Evolutionary conservation across 176 grass and related monocot species (phyloP), one percentile per base, ranked within the genome.

Genomic region (Avena eriantha): DNA sequence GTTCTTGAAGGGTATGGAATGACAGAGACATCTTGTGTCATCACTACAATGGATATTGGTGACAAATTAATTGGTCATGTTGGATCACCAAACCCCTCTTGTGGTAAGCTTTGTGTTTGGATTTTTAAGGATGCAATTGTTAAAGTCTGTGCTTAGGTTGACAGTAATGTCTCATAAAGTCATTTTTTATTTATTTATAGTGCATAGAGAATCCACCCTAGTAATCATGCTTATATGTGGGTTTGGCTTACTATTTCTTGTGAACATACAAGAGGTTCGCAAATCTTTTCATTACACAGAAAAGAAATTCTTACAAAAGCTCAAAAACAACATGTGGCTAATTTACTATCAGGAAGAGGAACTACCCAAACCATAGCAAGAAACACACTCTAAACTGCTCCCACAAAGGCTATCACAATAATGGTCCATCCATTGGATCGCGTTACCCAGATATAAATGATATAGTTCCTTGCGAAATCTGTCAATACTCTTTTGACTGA

Each of bases 1-100:
- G 75, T 98, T 91, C 19, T 95, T 83, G 93, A 98, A 92, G 93
- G 96, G 4, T 95, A 98, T 91, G 96, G 93, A 86, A 98, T 98
- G 96, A 98, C 96, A 54, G 96, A 95, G 90, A 95, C 96, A 92
- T 92, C 96, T 79, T 98, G 93, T 95, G 66, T 98, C 86, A 94
- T 98, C 51, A 77, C 63, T 82, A 56, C 75, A 65, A 98, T 95
- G 96, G 82, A 92, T 73, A 29, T 72, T 48, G 92, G 84, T 82
- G 96, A 98, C 67, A 93, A 33, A 23, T 79, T 82, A 78, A 94
- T 89, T 78, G 97, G 94, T 80, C 94, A 99, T 91, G 97, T 99
- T 83, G 97, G 97, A 53, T 91, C 97, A 46, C 97, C 97, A 82
- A 96, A 93, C 47, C 92, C 94, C 50, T 89, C 92, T 85, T 88